A percentile compares a stretch with the other conserved stretches of the same genome.
Conservation (phyloP, 306 rosid species). For the Prunus armeniaca region DNA sequence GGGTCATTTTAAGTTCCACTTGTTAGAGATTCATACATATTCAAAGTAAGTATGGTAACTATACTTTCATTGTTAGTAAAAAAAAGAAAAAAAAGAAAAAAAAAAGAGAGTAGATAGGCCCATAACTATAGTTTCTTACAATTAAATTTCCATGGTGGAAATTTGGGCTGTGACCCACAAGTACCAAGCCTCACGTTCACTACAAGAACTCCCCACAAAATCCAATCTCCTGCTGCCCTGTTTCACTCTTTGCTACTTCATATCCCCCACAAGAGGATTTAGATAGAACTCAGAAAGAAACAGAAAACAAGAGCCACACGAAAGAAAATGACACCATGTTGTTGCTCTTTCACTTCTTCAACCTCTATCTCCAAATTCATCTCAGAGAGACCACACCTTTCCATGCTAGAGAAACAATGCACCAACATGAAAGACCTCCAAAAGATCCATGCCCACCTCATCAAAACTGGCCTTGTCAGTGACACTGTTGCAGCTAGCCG, state of each 20-base stretch:
- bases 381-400: conserved; percentile 57
- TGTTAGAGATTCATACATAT: no score
- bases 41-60: no score
- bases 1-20: no score
- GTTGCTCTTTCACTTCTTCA: conserved; percentile 41
- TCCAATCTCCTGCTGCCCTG: no score
- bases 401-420: conserved; percentile 63
- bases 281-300: background rate
- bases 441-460: conserved; percentile 52
- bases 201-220: no score
- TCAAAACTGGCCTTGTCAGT: conserved; percentile 64
- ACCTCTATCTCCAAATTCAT: conserved; percentile 64
- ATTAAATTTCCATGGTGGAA: background rate
- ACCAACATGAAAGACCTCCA: conserved; percentile 75
- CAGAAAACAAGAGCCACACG: conserved; percentile 9
- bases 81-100: rapidly evolving
- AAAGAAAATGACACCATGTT: conserved; percentile 27
- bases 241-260: no score
- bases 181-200: no score
- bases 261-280: no score
- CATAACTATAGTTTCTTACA: background rate
- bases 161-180: background rate
- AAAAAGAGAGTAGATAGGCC: background rate
- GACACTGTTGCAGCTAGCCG: conserved; percentile 58
- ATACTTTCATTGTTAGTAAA: no score